Evolutionary conservation across 73 alveolate genomes (phyloP), one percentile per base, ranked within the genome.

Genomic region (Paramecium caudatum): DNA sequence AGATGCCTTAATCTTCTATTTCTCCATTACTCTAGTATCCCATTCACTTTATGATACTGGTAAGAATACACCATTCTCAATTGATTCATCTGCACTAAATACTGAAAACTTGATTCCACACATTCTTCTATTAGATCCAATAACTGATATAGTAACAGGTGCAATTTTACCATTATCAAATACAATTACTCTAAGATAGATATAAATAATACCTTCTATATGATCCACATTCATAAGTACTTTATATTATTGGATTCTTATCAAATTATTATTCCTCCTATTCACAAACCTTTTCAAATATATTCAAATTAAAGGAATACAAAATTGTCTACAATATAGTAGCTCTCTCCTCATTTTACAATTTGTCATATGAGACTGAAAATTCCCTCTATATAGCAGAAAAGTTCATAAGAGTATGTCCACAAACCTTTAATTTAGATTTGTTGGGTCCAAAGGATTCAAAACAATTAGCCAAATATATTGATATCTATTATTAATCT

Each of bases 71-170:
- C 88, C 88, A 74, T 74, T 27, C 5, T 74, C 88, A 10, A 27
- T 27, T 3, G 69, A 21, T 19, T 74, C 65, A 19, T 74, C 65
- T 36, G 43, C 30, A 74, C 43, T 74, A 41, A 27, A 74, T 39
- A 74, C 88, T 9, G 55, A 19, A 19, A 74, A 74, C 43, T 43
- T 74, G 12, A 74, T 37, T 36, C 88, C 88, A 17, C 69, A 74
- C 88, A 74, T 74, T 74, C 68, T 74, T 74, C 88, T 74, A 43
- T 41, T 41, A 15, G 88, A 74, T 23, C 88, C 88, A 16, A 74
- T 74, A 41, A 74, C 68, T 74, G 49, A 74, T 2, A 74, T 17
- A 0, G 88, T 74, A 1, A 74, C 69, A 8, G 49, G 55, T 5
- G 88, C 16, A 10, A 74, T 45, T 13, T 74, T 37, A 10, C 88